Evolutionary conservation across 208 protist genomes (phyloP), one percentile per base, ranked within the genome.

Genomic region (Leishmania arabica): DNA sequence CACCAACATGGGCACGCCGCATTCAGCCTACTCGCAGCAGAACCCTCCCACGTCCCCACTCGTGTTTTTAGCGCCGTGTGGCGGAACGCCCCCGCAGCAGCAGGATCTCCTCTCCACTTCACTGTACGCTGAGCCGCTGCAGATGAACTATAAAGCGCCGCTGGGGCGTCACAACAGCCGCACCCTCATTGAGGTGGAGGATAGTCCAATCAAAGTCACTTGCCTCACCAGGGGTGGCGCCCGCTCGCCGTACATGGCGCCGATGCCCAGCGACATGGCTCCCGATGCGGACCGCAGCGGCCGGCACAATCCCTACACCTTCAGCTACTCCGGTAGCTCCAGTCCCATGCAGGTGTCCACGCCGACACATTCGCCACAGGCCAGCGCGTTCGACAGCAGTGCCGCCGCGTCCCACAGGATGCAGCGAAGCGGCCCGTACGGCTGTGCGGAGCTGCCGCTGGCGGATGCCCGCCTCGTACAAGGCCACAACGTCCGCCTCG

Each of bases 201-300:
- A 93, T 70, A 93, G 88, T 49, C 90, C 90, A 19, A 89, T 94
- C 58, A 85, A 85, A 11, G 87, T 92, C 34, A 91, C 81, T 24
- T 89, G 81, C 68, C 88, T 82, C 83, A 91, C 90, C 42, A 89
- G 78, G 49, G 88, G 87, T 34, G 82, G 81, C 6, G 69, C 78
- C 3, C 84, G 77, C 24, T 94, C 90, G 11, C 90, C 90, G 24
- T 90, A 91, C 81, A 21, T 92, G 60, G 68, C 83, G 21, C 76
- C 84, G 66, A 80, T 83, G 27, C 65, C 42, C 7, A 73, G 47
- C 51, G 84, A 86, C 24, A 42, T 69, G 56, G 66, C 80, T 34
- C 73, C 73, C 62, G 86, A 91, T 11, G 64, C 66, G n/a, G 81
- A 81, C 64, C 79, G 77, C 45, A 51, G 71, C 54, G 83, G 79